A percentile compares a stretch with the other conserved stretches of the same genome.
phyloP scores from a whole-genome alignment of 352 stramenopile genomes.

The Phytophthora uliginosa region DNA sequence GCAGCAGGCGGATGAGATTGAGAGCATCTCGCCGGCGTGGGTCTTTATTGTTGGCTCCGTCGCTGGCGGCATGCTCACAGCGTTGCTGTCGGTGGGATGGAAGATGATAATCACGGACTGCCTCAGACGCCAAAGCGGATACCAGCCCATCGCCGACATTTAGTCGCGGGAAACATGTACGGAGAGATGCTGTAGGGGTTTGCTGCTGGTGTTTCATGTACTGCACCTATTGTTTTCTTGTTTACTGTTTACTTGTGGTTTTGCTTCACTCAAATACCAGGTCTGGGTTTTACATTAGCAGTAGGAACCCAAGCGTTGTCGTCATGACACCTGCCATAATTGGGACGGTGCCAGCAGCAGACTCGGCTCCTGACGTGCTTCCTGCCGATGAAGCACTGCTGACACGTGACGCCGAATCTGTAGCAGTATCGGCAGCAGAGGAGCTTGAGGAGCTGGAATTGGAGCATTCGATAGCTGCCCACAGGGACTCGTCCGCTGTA shows the following conservation, averaged over 20 bases:
- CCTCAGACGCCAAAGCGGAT: conserved; percentile 29
- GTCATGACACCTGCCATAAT: background rate
- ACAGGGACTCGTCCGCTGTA: conserved; percentile 24
- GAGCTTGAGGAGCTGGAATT: conserved; percentile 5
- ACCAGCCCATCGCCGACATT: conserved; percentile 31
- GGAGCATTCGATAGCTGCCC: conserved; percentile 19
- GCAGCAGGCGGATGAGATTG: conserved; percentile 22
- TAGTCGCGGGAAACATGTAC: conserved; percentile 8
- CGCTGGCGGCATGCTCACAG: conserved; percentile 34
- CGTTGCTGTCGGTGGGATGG: conserved; percentile 32
- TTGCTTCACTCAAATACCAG: background rate
- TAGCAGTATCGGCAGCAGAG: background rate
- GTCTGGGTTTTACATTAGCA: conserved; percentile 4
- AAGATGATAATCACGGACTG: conserved; percentile 39
- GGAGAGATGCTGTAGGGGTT: background rate
- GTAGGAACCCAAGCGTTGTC: background rate
- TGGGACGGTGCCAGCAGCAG: background rate
- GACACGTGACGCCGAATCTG: conserved; percentile 1
- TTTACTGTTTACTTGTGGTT: background rate
- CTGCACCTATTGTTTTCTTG: conserved; percentile 6
- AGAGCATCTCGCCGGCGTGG: conserved; percentile 14
- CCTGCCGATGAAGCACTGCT: background rate
- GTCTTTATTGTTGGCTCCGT: conserved; percentile 36
- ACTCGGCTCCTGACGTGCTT: conserved; percentile 5
- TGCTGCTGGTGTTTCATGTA: conserved; percentile 15